These are phyloP conservation scores for Cercospora berteroae DNA, from an alignment of 2,329 filamentous ascomycete species.

Conservation along the genomic window DNA sequence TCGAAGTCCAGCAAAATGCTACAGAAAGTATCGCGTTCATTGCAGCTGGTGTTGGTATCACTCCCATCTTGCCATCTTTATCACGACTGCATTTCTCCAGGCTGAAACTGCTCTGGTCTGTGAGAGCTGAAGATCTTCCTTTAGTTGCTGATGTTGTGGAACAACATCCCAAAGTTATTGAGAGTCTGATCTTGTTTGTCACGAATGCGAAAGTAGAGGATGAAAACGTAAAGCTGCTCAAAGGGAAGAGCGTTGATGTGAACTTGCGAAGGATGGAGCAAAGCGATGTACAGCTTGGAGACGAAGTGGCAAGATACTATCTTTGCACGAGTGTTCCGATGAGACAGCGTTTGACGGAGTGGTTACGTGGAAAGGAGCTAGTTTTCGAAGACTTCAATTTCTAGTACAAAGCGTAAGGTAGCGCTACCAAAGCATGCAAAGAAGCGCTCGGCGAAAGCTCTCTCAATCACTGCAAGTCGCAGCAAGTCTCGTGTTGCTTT, in stretches of 20 bases:
- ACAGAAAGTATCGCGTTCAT: conserved; percentile 59
- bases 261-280: conserved; percentile 48
- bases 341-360: conserved; percentile 49
- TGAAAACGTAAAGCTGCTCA: conserved; percentile 44
- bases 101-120: conserved; percentile 66
- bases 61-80: conserved; percentile 65
- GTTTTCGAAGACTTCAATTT: conserved; percentile 54
- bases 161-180: conserved; percentile 52
- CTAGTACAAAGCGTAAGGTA: conserved; percentile 13
- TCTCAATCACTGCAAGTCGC: neutral
- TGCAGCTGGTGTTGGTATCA: conserved; percentile 79
- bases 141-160: conserved; percentile 61
- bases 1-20: conserved; percentile 41
- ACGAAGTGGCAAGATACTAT: conserved; percentile 54
- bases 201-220: conserved; percentile 44
- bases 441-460: neutral
- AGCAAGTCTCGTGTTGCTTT: neutral
- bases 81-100: conserved; percentile 35
- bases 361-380: conserved; percentile 49
- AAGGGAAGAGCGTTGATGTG: conserved; percentile 36
- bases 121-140: conserved; percentile 60
- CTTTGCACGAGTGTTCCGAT: conserved; percentile 56
- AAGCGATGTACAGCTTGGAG: conserved; percentile 44
- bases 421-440: neutral
- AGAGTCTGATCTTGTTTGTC: conserved; percentile 61